phyloP scores from a whole-genome alignment of 768 basidiomycete species.

The Mycena polygramma region DNA sequence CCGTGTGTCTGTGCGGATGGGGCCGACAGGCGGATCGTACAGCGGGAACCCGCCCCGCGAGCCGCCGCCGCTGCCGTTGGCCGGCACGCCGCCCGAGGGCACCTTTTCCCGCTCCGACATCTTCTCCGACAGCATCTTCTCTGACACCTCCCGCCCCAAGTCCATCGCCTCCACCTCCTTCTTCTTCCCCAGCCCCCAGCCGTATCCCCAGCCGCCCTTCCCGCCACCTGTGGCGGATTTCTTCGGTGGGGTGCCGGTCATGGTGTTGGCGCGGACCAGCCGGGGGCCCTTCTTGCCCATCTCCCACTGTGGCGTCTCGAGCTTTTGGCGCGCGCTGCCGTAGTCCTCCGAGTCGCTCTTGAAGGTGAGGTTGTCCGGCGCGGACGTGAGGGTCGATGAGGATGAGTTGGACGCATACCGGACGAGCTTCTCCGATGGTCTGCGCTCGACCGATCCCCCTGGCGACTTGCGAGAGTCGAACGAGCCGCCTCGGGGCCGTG shows the following conservation, averaged over 20 bases:
- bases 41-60: slow-evolving; percentile 48
- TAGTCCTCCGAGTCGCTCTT: slow-evolving; percentile 74
- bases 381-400: slow-evolving; percentile 57
- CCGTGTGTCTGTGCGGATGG: slow-evolving; percentile 53
- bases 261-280: slow-evolving; percentile 64
- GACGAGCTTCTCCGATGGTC: slow-evolving; percentile 49
- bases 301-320: slow-evolving; percentile 48
- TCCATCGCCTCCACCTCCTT: slow-evolving; percentile 58
- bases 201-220: slow-evolving; percentile 72
- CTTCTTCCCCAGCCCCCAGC: slow-evolving; percentile 74
- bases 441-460: slow-evolving; percentile 34
- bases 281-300: slow-evolving; percentile 55
- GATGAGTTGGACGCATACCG: slow-evolving; percentile 60
- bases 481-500: slow-evolving; percentile 19
- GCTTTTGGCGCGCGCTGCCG: slow-evolving; percentile 53
- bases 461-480: slow-evolving; percentile 23
- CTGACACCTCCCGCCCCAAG: slow-evolving; percentile 34
- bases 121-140: slow-evolving; percentile 42
- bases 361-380: slow-evolving; percentile 66
- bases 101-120: slow-evolving; percentile 42
- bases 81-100: not conserved
- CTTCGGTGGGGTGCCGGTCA: slow-evolving; percentile 64
- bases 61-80: slow-evolving; percentile 45
- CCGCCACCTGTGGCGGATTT: slow-evolving; percentile 50
- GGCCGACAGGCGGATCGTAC: slow-evolving; percentile 54